Base-by-base conservation (phyloP, 148 eudicot species). In the Heliamphora exappendiculata region DNA sequence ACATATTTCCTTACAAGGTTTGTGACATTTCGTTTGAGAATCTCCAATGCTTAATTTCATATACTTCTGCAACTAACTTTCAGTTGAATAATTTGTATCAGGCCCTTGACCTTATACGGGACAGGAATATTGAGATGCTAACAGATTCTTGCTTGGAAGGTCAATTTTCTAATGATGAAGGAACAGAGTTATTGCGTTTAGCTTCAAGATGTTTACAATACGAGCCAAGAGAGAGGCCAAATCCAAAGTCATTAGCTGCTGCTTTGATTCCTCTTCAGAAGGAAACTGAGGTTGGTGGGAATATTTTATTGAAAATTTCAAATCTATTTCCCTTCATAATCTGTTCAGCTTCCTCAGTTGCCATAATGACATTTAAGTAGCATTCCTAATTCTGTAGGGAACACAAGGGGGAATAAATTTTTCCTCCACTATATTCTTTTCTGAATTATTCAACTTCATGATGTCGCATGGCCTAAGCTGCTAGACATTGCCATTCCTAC, bases 101-200 rank as follows among this genome's bases (percentile, higher is more conserved):
- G 98, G 98, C 98, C 45, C 94, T 94, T 79, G 98, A 94, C 84
- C 89, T 94, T 47, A 94, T 94, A 82, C 86, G 88, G 80, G 97
- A 90, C 86, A 88, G 90, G 77, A 91, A 94, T 83, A 86, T 91
- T 75, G 90, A 91, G 85, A 91, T 83, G 75, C 80, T 94, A 76
- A 94, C 87, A 66, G 98, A 93, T 86, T 93, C 98, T 80, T 91
- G 97, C 83, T 90, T 93, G 85, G 97, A 91, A 86, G 98, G 97
- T 65, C 94, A 94, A 79, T 87, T 94, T 79, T 85, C 89, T 66
- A 85, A 77, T 82, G 91, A 91, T 77, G 98, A 91, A 79, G 95
- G 95, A 36, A 94, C 97, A 13, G 98, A 91, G 80, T 83, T 94
- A 47, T 87, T 91, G 37, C 93, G 95, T 53, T 77, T 94, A 67